phyloP scores from a whole-genome alignment of 352 stramenopile genomes.

The Pythium utonaiense region DNA sequence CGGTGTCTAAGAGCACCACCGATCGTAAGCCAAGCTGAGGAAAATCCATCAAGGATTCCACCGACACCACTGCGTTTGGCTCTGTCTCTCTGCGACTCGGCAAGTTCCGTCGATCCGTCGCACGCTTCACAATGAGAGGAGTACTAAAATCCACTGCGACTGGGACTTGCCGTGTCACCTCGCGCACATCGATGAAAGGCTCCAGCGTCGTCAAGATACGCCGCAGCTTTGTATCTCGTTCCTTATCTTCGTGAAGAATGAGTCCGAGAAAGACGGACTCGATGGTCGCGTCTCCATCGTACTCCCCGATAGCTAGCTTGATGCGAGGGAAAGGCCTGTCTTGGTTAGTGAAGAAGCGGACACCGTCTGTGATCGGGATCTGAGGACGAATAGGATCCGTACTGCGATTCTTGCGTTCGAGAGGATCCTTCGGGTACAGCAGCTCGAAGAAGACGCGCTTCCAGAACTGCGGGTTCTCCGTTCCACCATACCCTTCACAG shows the following conservation, averaged over 20 bases:
- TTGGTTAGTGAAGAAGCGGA: background rate
- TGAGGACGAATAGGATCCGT: background rate
- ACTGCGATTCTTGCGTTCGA: background rate
- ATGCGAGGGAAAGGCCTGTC: background rate
- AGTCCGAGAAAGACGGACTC: background rate
- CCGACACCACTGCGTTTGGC: background rate
- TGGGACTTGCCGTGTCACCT: background rate
- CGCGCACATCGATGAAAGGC: background rate
- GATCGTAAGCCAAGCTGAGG: too few relatives aligned
- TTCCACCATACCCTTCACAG: background rate
- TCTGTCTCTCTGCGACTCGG: background rate
- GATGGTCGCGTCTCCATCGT: background rate
- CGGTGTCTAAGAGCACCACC: too few relatives aligned
- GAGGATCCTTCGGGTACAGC: background rate
- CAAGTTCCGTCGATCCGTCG: background rate
- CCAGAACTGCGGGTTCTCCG: background rate
- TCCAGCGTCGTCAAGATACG: background rate
- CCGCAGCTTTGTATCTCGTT: too few relatives aligned
- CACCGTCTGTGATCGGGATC: background rate
- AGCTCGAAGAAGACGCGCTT: background rate
- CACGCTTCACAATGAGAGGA: too few relatives aligned
- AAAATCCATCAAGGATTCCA: too few relatives aligned
- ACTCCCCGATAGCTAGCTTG: background rate
- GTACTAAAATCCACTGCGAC: background rate
- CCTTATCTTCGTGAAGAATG: background rate